Conservation (phyloP, 2,329 filamentous ascomycete species). For the Pseudocercospora vitis region DNA sequence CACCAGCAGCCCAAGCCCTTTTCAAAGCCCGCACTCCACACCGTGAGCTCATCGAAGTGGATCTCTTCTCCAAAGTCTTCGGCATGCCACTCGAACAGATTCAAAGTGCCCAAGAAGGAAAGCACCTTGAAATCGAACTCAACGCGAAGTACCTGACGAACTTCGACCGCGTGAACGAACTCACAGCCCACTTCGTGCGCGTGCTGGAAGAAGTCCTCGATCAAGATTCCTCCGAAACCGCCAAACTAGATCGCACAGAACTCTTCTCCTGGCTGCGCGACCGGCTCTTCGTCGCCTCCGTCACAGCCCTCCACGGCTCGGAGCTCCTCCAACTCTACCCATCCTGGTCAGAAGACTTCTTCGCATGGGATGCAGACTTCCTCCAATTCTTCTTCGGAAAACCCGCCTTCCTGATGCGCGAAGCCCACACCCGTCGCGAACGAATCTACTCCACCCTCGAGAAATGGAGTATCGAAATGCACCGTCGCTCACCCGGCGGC, state of each 20-base stretch:
- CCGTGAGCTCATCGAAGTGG: conserved; percentile 32
- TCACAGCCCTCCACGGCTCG: conserved; percentile 34
- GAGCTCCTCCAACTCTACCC: conserved; percentile 35
- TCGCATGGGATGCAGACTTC: conserved; percentile 33
- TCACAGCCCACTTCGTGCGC: conserved; percentile 31
- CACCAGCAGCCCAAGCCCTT: conserved; percentile 31
- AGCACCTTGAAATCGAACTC: conserved; percentile 31
- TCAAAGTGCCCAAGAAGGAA: conserved; percentile 24
- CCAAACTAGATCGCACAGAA: conserved; percentile 23
- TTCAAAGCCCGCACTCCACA: conserved; percentile 30
- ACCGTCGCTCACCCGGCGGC: conserved; percentile 27
- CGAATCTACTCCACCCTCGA: conserved; percentile 31
- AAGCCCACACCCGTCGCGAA: conserved; percentile 27
- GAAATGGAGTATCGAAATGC: conserved; percentile 32
- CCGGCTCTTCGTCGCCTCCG: conserved; percentile 36
- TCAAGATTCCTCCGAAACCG: conserved; percentile 26
- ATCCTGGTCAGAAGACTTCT: conserved; percentile 34
- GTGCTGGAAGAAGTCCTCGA: conserved; percentile 26
- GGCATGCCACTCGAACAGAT: conserved; percentile 28
- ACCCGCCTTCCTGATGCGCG: conserved; percentile 30
- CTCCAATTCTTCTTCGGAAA: conserved; percentile 35
- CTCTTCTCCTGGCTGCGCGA: conserved; percentile 36
- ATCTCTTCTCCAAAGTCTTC: conserved; percentile 31
- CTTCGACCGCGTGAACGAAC: conserved; percentile 35
- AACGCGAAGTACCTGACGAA: conserved; percentile 34